Evolutionary conservation across 768 basidiomycete species (phyloP).

Genomic region (Xanthoconium purpureum): DNA sequence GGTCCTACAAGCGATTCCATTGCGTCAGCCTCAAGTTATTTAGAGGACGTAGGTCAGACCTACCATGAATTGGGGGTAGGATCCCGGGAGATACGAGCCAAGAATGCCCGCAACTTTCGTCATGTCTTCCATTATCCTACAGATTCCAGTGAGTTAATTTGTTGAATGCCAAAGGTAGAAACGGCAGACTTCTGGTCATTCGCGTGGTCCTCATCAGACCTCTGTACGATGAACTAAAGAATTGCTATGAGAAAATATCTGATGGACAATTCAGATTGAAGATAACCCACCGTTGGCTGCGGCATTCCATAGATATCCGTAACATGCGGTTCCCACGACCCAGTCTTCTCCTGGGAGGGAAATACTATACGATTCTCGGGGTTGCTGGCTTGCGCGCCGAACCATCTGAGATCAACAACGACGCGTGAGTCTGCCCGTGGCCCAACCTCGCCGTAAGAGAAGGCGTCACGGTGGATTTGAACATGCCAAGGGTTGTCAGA

Average conservation of each 20-base stretch:
- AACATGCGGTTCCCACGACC: neutral
- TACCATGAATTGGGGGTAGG: slow-evolving; percentile 1
- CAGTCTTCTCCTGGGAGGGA: too few species aligned
- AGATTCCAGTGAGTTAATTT: neutral
- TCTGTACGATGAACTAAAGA: slow-evolving; percentile 18
- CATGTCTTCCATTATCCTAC: slow-evolving; percentile 20
- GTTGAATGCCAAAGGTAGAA: neutral
- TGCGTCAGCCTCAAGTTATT: neutral
- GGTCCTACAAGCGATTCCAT: neutral
- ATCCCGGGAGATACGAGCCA: slow-evolving; percentile 34
- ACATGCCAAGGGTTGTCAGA: neutral
- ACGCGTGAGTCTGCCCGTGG: neutral
- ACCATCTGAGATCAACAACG: neutral
- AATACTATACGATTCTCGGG: neutral
- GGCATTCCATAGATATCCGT: neutral
- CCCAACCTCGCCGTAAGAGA: neutral
- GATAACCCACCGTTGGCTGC: slow-evolving; percentile 35
- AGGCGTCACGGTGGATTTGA: neutral
- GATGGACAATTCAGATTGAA: neutral
- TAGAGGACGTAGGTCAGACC: neutral
- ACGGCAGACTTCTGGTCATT: neutral
- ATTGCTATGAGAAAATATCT: slow-evolving; percentile 1
- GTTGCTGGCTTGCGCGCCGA: neutral
- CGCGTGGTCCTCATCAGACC: slow-evolving; percentile 11
- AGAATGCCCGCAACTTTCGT: slow-evolving; percentile 28